These are phyloP conservation scores for Cyclotella baltica DNA, from an alignment of 108 stramenopile genomes.

Conservation along the genomic window DNA sequence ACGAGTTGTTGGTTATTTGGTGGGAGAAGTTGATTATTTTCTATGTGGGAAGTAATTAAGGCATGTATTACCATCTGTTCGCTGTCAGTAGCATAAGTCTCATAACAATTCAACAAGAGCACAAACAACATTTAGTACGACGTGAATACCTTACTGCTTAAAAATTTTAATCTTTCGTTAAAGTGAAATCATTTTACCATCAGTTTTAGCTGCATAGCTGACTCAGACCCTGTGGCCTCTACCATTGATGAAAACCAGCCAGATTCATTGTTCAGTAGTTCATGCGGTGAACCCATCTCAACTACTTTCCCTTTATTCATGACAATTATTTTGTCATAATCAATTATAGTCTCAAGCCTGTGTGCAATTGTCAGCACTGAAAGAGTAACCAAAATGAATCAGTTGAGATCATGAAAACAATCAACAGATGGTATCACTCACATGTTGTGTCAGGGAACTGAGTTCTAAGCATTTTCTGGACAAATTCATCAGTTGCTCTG, in stretches of 20 bases:
- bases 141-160: no score
- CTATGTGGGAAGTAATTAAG: no score
- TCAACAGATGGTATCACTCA: not conserved
- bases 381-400: not conserved
- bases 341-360: conserved; percentile 89
- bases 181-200: not conserved
- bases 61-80: no score
- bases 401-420: not conserved
- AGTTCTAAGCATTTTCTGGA: conserved; percentile 70
- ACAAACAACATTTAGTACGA: no score
- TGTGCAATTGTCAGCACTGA: conserved; percentile 89
- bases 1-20: no score
- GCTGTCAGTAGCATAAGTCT: no score
- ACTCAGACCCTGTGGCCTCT: not conserved
- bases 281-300: conserved; percentile 78
- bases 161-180: no score
- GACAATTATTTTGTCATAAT: conserved; percentile 93
- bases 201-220: not conserved
- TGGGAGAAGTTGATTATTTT: no score
- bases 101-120: no score
- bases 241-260: not conserved
- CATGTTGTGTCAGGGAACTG: not conserved
- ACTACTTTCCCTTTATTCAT: conserved; percentile 82
- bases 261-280: conserved; percentile 44
- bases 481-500: conserved; percentile 82